Conservation (phyloP, 75 land plant species). For the Adiantum capillusveneris region DNA sequence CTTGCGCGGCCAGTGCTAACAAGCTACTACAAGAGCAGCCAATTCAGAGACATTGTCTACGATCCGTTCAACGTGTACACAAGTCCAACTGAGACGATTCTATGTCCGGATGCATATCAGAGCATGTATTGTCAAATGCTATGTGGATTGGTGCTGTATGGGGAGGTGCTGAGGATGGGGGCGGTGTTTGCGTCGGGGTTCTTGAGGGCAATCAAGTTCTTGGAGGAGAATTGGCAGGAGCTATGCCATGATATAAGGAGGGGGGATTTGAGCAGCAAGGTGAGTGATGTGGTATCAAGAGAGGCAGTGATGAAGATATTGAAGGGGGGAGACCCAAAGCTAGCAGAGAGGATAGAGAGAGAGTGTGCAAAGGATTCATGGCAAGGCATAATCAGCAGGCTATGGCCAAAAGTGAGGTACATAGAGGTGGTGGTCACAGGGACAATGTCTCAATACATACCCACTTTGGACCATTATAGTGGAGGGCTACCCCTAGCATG, state of each 20-base stretch:
- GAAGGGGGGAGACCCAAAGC: too few relatives aligned
- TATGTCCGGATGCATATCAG: conserved; percentile 60
- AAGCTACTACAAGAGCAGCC: conserved; percentile 65
- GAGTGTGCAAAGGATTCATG: conserved; percentile 17
- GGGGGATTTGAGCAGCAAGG: too few relatives aligned
- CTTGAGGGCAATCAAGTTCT: conserved; percentile 58
- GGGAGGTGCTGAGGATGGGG: conserved; percentile 55
- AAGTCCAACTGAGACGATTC: conserved; percentile 64
- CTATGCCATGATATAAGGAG: conserved; percentile 51
- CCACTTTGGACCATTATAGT: conserved; percentile 52
- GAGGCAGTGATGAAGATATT: too few relatives aligned
- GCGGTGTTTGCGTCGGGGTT: conserved; percentile 81
- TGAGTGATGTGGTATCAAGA: too few relatives aligned
- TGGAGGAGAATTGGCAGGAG: conserved; percentile 48
- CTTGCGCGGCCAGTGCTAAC: conserved; percentile 66
- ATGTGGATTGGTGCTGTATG: conserved; percentile 50
- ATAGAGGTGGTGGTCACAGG: conserved; percentile 69
- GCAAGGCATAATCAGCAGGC: conserved; percentile 66
- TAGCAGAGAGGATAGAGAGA: too few relatives aligned
- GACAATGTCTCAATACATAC: conserved; percentile 74
- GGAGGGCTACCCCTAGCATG: conserved; percentile 61
- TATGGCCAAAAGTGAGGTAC: conserved; percentile 49
- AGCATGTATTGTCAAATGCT: conserved; percentile 90
- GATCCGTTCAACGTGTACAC: conserved; percentile 64
- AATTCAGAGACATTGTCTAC: conserved; percentile 39